These are phyloP conservation scores for Sesbania bispinosa DNA, from an alignment of 306 rosid species.

Conservation along the genomic window DNA sequence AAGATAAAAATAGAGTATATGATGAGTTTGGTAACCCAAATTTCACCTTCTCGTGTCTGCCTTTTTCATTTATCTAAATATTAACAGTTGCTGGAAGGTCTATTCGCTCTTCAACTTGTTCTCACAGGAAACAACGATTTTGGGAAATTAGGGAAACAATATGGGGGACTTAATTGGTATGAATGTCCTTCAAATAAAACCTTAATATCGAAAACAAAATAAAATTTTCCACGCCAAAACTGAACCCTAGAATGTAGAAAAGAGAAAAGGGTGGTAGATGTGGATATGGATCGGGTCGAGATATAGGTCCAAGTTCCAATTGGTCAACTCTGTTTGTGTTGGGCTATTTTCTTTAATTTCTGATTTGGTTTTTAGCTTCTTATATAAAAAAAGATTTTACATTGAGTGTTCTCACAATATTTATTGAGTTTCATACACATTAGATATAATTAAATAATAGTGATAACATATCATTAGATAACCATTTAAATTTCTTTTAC, in stretches of 20 bases:
- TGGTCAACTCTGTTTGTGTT: not conserved
- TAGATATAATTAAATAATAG: no score
- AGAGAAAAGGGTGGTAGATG: not conserved
- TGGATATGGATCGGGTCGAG: constrained; percentile 13
- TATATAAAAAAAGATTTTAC: no score
- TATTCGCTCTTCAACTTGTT: not conserved
- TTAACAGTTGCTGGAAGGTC: not conserved
- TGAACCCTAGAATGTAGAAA: not conserved
- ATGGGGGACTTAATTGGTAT: no score
- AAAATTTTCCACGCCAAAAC: not conserved
- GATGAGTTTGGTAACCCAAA: not conserved
- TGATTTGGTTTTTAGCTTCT: no score
- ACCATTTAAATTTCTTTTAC: no score
- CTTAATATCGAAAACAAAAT: not conserved
- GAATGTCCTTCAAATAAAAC: not conserved
- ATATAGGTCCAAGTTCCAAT: not conserved
- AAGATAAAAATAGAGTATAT: not conserved
- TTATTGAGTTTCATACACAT: no score
- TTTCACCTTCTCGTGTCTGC: constrained; percentile 6
- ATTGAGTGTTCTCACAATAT: no score
- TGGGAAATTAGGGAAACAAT: not conserved
- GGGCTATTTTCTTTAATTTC: no score
- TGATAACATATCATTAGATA: no score
- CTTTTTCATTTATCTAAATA: not conserved
- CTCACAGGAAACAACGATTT: not conserved